These are phyloP conservation scores for Solanum chmielewskii DNA, from an alignment of 257 asterid species.

Conservation along the genomic window DNA sequence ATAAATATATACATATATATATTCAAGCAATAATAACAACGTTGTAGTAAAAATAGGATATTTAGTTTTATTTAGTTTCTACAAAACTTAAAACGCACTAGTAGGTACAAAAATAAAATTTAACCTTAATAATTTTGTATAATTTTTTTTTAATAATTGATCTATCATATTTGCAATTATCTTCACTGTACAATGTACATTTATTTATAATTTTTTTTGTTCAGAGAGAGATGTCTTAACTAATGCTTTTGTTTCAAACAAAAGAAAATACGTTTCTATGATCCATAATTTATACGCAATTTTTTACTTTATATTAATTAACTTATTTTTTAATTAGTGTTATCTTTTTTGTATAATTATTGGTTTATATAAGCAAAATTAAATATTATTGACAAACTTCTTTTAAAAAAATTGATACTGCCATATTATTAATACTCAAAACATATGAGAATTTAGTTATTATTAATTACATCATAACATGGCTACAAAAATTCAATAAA, in stretches of 20 bases:
- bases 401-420: not conserved
- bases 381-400: not conserved
- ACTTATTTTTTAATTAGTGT: not conserved
- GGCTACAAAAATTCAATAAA: not conserved
- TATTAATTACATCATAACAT: not conserved
- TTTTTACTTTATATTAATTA: not conserved
- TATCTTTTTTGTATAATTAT: not conserved
- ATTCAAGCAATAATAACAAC: not conserved
- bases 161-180: not conserved
- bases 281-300: not conserved
- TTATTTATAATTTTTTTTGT: too few relatives aligned
- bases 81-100: not conserved
- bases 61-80: not conserved
- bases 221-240: too few relatives aligned
- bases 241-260: too few relatives aligned
- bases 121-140: not conserved
- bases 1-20: too few relatives aligned
- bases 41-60: not conserved
- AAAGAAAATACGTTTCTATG: too few relatives aligned
- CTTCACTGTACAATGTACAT: not conserved
- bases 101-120: not conserved
- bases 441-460: not conserved
- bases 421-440: not conserved
- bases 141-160: too few relatives aligned
- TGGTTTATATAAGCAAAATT: not conserved